Conservation (phyloP, 805 yeast species). For the Yamadazyma olivae region DNA sequence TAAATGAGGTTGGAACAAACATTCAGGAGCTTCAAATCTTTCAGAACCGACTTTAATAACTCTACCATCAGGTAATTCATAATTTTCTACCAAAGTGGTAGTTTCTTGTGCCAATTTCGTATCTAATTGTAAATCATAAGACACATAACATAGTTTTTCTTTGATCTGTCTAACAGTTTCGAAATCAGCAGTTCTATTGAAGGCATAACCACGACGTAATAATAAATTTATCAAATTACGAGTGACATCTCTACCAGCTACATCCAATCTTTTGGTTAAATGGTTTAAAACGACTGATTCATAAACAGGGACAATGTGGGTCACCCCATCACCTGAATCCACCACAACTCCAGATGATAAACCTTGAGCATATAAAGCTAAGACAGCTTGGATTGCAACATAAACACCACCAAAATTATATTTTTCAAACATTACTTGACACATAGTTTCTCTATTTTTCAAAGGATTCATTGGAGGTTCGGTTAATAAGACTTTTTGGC, state of each 20-base stretch:
- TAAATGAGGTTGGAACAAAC: constrained; percentile 91
- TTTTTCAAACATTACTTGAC: constrained; percentile 88
- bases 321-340: constrained; percentile 98
- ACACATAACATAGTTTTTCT: constrained; percentile 92
- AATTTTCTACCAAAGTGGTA: constrained; percentile 87
- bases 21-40: constrained; percentile 95
- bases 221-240: constrained; percentile 86
- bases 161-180: constrained; percentile 98
- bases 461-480: constrained; percentile 98
- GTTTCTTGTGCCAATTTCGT: constrained; percentile 86
- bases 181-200: constrained; percentile 97
- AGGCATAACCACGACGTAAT: constrained; percentile 95
- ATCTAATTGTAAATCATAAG: constrained; percentile 90
- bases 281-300: constrained; percentile 96
- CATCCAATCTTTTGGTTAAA: constrained; percentile 86
- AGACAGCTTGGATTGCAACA: constrained; percentile 96
- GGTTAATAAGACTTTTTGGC: constrained; percentile 80
- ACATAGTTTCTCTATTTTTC: constrained; percentile 87
- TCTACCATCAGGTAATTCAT: constrained; percentile 96
- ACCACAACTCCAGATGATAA: constrained; percentile 96
- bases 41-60: constrained; percentile 91
- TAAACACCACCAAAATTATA: constrained; percentile 90
- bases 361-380: constrained; percentile 96
- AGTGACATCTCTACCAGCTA: constrained; percentile 99
- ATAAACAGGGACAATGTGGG: constrained; percentile 97